These are phyloP conservation scores for Fraxinus dipetala DNA, from an alignment of 305 asterid genomes.

Conservation along the genomic window DNA sequence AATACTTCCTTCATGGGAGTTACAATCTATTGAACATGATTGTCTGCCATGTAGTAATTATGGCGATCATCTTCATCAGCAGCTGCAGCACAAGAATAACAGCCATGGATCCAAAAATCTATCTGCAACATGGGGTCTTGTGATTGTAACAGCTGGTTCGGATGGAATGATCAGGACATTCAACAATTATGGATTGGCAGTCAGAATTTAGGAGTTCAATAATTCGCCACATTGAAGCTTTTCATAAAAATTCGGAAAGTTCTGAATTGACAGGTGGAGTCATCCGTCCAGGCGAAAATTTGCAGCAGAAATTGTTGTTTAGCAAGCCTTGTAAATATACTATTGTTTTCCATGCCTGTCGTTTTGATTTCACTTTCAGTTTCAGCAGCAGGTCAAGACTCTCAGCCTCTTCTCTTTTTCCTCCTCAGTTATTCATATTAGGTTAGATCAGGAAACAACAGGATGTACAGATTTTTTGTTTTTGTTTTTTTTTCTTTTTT, in stretches of 20 bases:
- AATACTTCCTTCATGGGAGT: constrained; percentile 52
- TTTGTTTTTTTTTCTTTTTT: neutral
- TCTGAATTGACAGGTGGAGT: neutral
- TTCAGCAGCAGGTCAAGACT: constrained; percentile 6
- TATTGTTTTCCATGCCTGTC: neutral
- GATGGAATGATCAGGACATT: constrained; percentile 82
- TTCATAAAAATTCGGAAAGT: neutral
- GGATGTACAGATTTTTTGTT: constrained; percentile 16
- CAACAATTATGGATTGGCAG: constrained; percentile 71
- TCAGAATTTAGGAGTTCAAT: constrained; percentile 31
- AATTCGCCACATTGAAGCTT: neutral
- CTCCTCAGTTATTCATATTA: constrained; percentile 11
- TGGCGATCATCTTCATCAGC: constrained; percentile 24
- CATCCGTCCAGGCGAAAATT: neutral
- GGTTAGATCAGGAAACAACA: constrained; percentile 23
- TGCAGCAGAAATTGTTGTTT: neutral
- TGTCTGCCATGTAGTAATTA: neutral
- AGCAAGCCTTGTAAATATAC: neutral
- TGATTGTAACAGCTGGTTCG: constrained; percentile 55
- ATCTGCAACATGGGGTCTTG: constrained; percentile 63
- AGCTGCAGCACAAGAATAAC: neutral
- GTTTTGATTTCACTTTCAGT: neutral
- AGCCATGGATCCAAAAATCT: constrained; percentile 7
- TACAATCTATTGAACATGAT: constrained; percentile 19
- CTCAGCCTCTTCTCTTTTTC: neutral